Evolutionary conservation across 805 yeast species (phyloP).

Genomic region (Scheffersomyces stipitis): DNA sequence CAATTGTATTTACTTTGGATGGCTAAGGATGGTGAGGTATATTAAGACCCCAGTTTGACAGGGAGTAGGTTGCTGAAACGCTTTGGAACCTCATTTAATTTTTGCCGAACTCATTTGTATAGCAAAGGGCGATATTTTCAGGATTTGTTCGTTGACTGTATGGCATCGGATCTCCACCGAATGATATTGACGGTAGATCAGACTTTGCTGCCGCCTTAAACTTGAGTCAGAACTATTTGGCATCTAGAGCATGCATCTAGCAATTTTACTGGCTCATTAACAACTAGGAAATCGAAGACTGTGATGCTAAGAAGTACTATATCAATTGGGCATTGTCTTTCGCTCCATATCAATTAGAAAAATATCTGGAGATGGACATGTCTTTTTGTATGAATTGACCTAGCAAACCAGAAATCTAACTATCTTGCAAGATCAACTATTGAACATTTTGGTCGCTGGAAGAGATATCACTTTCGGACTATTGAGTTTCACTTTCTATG

Average conservation of each 20-base stretch:
- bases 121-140: conserved; percentile 23
- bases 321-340: conserved; percentile 35
- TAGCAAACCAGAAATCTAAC: conserved; percentile 46
- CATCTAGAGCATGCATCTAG: conserved; percentile 33
- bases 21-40: conserved; percentile 29
- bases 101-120: conserved; percentile 14
- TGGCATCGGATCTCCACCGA: conserved; percentile 11
- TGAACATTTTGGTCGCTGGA: conserved; percentile 52
- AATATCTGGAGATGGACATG: conserved; percentile 36
- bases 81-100: conserved; percentile 22
- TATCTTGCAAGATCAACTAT: conserved; percentile 48
- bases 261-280: conserved; percentile 18
- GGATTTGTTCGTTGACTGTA: conserved; percentile 34
- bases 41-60: conserved; percentile 28
- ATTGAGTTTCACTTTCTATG: conserved; percentile 43
- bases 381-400: conserved; percentile 46
- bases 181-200: conserved; percentile 19
- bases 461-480: conserved; percentile 54
- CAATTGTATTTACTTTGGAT: conserved; percentile 24
- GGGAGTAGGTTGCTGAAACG: conserved; percentile 22
- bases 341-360: conserved; percentile 26
- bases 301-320: conserved; percentile 34
- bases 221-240: conserved; percentile 30
- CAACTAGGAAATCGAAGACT: conserved; percentile 26
- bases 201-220: conserved; percentile 37